Evolutionary conservation across 805 yeast species (phyloP), one percentile per base, ranked within the genome.

Genomic region (Candida michaelii): DNA sequence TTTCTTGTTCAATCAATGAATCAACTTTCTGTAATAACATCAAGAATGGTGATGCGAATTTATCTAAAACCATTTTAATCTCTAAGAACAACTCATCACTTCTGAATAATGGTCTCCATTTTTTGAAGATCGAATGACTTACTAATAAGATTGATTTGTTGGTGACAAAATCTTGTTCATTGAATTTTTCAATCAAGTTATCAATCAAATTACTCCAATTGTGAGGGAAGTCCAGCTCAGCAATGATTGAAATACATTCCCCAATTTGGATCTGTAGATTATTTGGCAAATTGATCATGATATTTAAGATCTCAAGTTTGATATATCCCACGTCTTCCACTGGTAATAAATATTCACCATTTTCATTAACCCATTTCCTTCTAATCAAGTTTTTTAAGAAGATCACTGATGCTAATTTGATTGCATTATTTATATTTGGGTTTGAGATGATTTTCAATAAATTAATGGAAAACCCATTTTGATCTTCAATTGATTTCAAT

Each of bases 91-190:
- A 74, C 35, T 82, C 97, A 59, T 95, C 96, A 1, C 96, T 85
- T 53, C 97, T 77, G 59, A 88, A 89, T 43, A 91, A 71, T 1
- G 97, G 96, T 57, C 99, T 78, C 99, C 99, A 93, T 65, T 95
- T 82, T 62, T 85, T 89, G 69, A 91, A 95, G 47, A 93, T 91
- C 1, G 97, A 87, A 62, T 93, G 99, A 4, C 97, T 95, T 15
- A 95, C 98, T 8, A 81, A 76, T 43, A 95, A 69, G 4, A 95
- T 90, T 41, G 97, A 96, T 53, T 83, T 85, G 60, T 89, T 89
- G 40, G 80, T 76, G 11, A 74, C 71, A 74, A 85, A 79, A 56
- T 88, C 89, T n/a, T 74, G 75, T 3, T 67, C 60, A 2, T 83
- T 76, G 36, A 93, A 70, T 56, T 82, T 82, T 1, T 71, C 55